Evolutionary conservation across 148 eudicot species (phyloP).

Genomic region (Dysphania ambrosioides): DNA sequence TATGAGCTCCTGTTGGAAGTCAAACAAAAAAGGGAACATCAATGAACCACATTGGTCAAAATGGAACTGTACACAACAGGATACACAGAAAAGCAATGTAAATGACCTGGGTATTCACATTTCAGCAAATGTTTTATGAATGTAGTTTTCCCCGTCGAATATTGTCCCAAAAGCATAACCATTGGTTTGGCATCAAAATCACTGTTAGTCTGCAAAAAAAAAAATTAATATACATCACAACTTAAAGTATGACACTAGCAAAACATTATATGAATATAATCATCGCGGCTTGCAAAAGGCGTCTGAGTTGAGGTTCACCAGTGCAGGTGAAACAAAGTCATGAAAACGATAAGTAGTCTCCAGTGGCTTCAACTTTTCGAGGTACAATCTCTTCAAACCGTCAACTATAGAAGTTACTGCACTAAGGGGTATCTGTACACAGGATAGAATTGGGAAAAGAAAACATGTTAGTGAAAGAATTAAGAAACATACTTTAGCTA

Average conservation of each 20-base stretch:
- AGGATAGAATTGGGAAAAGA: not conserved
- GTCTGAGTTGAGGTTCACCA: slow-evolving; percentile 48
- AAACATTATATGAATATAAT: not conserved
- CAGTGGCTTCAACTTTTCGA: slow-evolving; percentile 80
- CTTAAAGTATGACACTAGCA: not conserved
- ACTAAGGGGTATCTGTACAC: slow-evolving; percentile 40
- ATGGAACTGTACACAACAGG: no score
- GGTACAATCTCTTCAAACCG: slow-evolving; percentile 80
- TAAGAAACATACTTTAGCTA: not conserved
- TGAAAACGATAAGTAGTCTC: slow-evolving; percentile 76
- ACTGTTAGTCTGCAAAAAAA: slow-evolving; percentile 55
- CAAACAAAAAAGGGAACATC: not conserved
- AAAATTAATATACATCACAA: no score
- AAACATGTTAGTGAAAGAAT: slow-evolving; percentile 9
- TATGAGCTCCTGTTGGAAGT: slow-evolving; percentile 75
- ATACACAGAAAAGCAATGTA: not conserved
- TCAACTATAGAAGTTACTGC: slow-evolving; percentile 84
- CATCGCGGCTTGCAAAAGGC: not conserved
- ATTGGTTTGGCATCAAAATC: slow-evolving; percentile 97
- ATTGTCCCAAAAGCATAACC: slow-evolving; percentile 99
- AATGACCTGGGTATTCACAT: slow-evolving; percentile 82
- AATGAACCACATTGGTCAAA: not conserved
- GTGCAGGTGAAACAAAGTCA: slow-evolving; percentile 73
- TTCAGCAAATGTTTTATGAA: slow-evolving; percentile 85
- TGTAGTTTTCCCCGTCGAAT: slow-evolving; percentile 97